Evolutionary conservation across 345 rosid genomes (phyloP).

Genomic region (Salix suchowensis): DNA sequence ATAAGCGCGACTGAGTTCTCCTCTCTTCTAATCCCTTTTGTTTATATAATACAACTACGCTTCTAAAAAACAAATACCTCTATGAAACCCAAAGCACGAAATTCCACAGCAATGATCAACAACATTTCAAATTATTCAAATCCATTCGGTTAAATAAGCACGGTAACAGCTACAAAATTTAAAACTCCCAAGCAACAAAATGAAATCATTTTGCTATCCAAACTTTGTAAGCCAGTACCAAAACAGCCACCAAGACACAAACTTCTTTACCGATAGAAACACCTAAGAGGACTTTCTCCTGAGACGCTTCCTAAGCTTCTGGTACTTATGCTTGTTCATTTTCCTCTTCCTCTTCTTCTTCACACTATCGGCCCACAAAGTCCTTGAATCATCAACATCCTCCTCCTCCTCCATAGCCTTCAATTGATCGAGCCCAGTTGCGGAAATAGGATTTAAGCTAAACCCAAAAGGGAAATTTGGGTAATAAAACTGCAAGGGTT

Average conservation of each 20-base stretch:
- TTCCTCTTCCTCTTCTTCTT: constrained; percentile 98
- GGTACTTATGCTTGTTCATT: constrained; percentile 92
- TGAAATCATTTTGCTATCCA: not conserved
- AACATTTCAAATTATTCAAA: not conserved
- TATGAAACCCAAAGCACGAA: no score
- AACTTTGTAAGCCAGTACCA: not conserved
- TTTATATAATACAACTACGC: no score
- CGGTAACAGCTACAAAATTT: no score
- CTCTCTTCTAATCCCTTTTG: no score
- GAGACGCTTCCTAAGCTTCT: constrained; percentile 71
- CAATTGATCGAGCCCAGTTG: constrained; percentile 2
- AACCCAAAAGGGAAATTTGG: constrained; percentile 18
- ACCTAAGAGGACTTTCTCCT: constrained; percentile 40
- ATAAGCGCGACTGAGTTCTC: no score
- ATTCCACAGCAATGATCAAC: not conserved
- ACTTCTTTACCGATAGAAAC: not conserved
- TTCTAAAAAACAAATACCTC: no score
- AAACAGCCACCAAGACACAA: not conserved
- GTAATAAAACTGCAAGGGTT: constrained; percentile 1
- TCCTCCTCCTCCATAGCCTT: not conserved
- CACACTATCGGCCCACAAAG: constrained; percentile 73
- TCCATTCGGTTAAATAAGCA: not conserved
- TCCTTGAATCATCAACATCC: constrained; percentile 13
- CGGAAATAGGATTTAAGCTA: constrained; percentile 5
- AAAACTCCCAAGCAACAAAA: no score